Evolutionary conservation across 2,329 filamentous ascomycete genomes (phyloP).

Genomic region (Byssothecium circinans): DNA sequence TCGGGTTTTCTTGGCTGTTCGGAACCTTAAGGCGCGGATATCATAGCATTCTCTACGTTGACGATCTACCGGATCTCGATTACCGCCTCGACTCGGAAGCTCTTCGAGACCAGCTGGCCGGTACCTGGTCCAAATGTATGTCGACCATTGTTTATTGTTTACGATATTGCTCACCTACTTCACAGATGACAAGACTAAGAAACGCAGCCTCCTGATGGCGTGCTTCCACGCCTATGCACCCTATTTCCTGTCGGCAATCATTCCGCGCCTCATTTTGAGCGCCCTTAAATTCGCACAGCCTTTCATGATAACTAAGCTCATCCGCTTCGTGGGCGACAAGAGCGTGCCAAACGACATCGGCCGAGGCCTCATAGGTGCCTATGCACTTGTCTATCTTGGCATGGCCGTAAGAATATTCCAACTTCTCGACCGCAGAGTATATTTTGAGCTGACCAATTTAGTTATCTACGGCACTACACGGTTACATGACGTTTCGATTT

Average conservation of each 20-base stretch:
- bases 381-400: constrained; percentile 10
- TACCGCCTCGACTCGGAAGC: constrained; percentile 7
- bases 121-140: constrained; percentile 11
- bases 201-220: constrained; percentile 10
- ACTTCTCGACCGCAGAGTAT: not conserved
- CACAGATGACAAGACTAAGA: constrained; percentile 12
- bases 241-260: constrained; percentile 10
- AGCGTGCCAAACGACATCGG: constrained; percentile 7
- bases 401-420: constrained; percentile 11
- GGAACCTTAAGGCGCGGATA: constrained; percentile 7
- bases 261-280: constrained; percentile 10
- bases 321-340: constrained; percentile 10
- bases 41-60: constrained; percentile 6
- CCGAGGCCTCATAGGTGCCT: constrained; percentile 12
- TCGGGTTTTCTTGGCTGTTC: constrained; percentile 9
- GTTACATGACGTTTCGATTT: constrained; percentile 11
- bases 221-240: constrained; percentile 10
- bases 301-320: constrained; percentile 11
- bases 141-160: too few relatives aligned
- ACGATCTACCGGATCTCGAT: constrained; percentile 10
- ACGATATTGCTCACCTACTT: constrained; percentile 6
- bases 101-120: constrained; percentile 6
- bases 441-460: constrained; percentile 6
- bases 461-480: constrained; percentile 8
- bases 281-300: constrained; percentile 12